Evolutionary conservation across 441 rosid genomes (phyloP), one percentile per base, ranked within the genome.

Genomic region (Gossypium lobatum): DNA sequence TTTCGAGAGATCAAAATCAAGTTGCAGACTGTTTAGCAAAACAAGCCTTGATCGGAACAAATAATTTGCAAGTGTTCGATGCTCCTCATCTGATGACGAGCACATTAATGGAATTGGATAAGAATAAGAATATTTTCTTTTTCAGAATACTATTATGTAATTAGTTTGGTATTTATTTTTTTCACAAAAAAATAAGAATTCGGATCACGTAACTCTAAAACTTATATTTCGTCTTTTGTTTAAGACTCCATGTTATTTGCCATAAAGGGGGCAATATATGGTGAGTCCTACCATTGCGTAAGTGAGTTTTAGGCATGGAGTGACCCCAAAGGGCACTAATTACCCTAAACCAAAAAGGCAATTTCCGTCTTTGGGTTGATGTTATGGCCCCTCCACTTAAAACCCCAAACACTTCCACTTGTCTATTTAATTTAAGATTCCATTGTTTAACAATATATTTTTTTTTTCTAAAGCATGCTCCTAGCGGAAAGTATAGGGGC

Each of bases 311-410:
- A 31, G 28, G 26, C 28, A 52, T 53, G 2, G 61, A 69, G 17
- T 69, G 72, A 52, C 72, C 61, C 48, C 48, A 4, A 52, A 69
- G 28, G 28, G 17, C 60, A 69, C 46, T 53, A 69, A 53, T 31
- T 31, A 31, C 72, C 61, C 57, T 73, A 16, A 39, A 3, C 55
- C 39, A 23, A 3, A 74, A 84, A 77, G 81, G 74, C 50, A 78
- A 59, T 80, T 81, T 72, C 76, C 82, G 75, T 78, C 82, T 78
- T 70, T 42, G 79, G 73, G 75, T 73, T 70, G 71, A 75, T 73
- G 67, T 52, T 25, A 6, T 65, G 72, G 1, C 73, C 45, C 80
- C 76, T 54, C 81, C 18, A 16, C 31, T 50, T 21, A 48, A 6
- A 37, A 18, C n/a, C 46, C 26, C 46, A 11, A 7, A 20, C 6